phyloP scores from a whole-genome alignment of 1,284 basidiomycete species.

The Cryptococcus sp. region DNA sequence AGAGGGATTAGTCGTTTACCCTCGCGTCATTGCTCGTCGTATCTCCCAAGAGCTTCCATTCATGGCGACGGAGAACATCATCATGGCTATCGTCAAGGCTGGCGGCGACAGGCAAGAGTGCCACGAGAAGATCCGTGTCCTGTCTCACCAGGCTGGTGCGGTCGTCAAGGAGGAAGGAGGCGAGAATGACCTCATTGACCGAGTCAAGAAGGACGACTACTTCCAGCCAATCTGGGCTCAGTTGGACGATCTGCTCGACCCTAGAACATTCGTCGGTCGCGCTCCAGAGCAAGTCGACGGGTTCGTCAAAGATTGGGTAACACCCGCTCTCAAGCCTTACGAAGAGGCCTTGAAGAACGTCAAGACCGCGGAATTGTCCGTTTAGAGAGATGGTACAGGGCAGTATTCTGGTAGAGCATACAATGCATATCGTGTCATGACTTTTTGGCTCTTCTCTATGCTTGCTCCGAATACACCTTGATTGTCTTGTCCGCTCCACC shows the following conservation, averaged over 20 bases:
- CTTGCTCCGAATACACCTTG: slow-evolving; percentile 60
- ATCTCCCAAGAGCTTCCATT: slow-evolving; percentile 96
- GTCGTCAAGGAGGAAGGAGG: slow-evolving; percentile 95
- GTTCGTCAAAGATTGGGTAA: slow-evolving; percentile 86
- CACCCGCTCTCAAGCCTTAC: slow-evolving; percentile 73
- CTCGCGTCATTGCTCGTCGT: slow-evolving; percentile 86
- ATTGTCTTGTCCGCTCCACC: slow-evolving; percentile 99
- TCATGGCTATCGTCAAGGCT: slow-evolving; percentile 95
- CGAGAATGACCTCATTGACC: slow-evolving; percentile 93
- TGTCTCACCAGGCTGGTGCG: slow-evolving; percentile 93
- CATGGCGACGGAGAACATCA: slow-evolving; percentile 99
- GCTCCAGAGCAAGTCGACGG: slow-evolving; percentile 91
- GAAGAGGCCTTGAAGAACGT: slow-evolving; percentile 66
- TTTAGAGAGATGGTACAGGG: slow-evolving; percentile 35
- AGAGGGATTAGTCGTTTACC: slow-evolving; percentile 97
- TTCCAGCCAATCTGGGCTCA: slow-evolving; percentile 61
- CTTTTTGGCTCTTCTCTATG: slow-evolving; percentile 20
- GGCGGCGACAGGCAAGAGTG: slow-evolving; percentile 96
- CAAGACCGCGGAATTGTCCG: slow-evolving; percentile 59
- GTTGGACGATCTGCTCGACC: slow-evolving; percentile 65
- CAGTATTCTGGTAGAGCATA: slow-evolving; percentile 1
- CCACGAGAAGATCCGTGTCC: slow-evolving; percentile 91
- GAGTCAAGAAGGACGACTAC: slow-evolving; percentile 69
- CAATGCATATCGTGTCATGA: slow-evolving; percentile 14
- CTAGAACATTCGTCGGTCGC: slow-evolving; percentile 81